Evolutionary conservation across 257 asterid species (phyloP).

Genomic region (Penstemon eatonii): DNA sequence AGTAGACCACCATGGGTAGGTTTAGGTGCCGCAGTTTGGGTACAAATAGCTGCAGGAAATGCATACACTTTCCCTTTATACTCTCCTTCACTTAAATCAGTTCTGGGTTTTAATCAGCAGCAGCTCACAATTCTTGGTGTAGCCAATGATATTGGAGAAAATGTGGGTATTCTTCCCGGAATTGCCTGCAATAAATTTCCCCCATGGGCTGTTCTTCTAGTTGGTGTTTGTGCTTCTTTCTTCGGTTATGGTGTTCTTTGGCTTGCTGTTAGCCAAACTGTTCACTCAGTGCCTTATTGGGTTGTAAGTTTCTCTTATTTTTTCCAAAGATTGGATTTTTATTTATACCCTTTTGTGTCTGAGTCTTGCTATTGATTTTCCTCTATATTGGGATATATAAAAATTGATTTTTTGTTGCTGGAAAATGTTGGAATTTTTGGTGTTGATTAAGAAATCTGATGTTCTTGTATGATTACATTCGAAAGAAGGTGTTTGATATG

Average conservation of each 20-base stretch:
- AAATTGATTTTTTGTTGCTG: not conserved
- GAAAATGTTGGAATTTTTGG: not conserved
- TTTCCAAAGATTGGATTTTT: slow-evolving; percentile 22
- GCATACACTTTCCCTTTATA: slow-evolving; percentile 81
- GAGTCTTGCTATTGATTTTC: not conserved
- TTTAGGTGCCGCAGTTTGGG: slow-evolving; percentile 95
- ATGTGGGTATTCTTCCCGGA: slow-evolving; percentile 87
- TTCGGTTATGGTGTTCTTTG: slow-evolving; percentile 87
- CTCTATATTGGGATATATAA: not conserved
- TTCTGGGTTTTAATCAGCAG: slow-evolving; percentile 83
- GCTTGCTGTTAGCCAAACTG: slow-evolving; percentile 75
- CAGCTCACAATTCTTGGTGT: slow-evolving; percentile 92
- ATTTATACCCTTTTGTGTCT: not conserved
- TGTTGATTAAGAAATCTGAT: not conserved
- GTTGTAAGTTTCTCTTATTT: slow-evolving; percentile 55
- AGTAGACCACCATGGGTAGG: slow-evolving; percentile 99
- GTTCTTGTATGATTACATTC: not conserved
- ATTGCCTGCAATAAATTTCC: slow-evolving; percentile 82
- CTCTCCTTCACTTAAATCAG: slow-evolving; percentile 77
- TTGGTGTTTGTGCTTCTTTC: slow-evolving; percentile 65
- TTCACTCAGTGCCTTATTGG: slow-evolving; percentile 76
- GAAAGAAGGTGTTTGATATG: not conserved
- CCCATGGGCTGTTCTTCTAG: slow-evolving; percentile 85
- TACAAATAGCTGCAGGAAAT: slow-evolving; percentile 82
- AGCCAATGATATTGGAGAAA: slow-evolving; percentile 94